Evolutionary conservation across 495 filamentous ascomycete genomes (phyloP).

Genomic region (Tuber calosporum): DNA sequence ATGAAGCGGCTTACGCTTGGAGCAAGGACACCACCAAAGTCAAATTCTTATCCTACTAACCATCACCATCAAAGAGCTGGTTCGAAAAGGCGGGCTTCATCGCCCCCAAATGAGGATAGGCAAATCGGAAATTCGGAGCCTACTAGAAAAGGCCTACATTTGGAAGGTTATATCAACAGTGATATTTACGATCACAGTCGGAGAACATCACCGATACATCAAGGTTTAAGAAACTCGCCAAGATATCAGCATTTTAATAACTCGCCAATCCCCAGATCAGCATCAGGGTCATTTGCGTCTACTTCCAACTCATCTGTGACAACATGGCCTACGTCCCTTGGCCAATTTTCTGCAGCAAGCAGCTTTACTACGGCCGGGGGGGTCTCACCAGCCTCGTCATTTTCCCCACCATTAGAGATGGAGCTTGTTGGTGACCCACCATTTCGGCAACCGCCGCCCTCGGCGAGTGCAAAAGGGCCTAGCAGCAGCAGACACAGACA

Average conservation of each 20-base stretch:
- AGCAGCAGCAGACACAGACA: slow-evolving; percentile 32
- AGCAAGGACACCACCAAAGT: slow-evolving; percentile 35
- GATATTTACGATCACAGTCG: slow-evolving; percentile 34
- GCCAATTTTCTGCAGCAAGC: slow-evolving; percentile 34
- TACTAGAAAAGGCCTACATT: slow-evolving; percentile 34
- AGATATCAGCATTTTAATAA: slow-evolving; percentile 31
- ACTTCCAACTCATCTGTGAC: slow-evolving; percentile 31
- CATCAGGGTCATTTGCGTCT: slow-evolving; percentile 33
- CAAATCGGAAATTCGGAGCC: slow-evolving; percentile 30
- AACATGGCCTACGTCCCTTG: slow-evolving; percentile 38
- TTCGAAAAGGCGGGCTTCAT: slow-evolving; percentile 39
- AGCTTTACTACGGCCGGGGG: slow-evolving; percentile 37
- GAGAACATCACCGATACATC: slow-evolving; percentile 40
- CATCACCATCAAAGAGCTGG: slow-evolving; percentile 31
- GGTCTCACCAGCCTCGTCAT: slow-evolving; percentile 35
- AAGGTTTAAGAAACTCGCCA: slow-evolving; percentile 25
- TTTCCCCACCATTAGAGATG: slow-evolving; percentile 31
- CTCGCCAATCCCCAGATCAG: slow-evolving; percentile 27
- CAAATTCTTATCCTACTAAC: slow-evolving; percentile 35
- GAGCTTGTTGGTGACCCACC: slow-evolving; percentile 23
- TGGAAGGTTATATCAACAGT: slow-evolving; percentile 23
- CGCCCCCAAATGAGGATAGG: slow-evolving; percentile 38
- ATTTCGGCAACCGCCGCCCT: slow-evolving; percentile 24
- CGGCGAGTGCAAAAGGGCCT: slow-evolving; percentile 18
- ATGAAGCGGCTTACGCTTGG: slow-evolving; percentile 35